Evolutionary conservation across 768 basidiomycete genomes (phyloP).

Genomic region (Trametes villosa): DNA sequence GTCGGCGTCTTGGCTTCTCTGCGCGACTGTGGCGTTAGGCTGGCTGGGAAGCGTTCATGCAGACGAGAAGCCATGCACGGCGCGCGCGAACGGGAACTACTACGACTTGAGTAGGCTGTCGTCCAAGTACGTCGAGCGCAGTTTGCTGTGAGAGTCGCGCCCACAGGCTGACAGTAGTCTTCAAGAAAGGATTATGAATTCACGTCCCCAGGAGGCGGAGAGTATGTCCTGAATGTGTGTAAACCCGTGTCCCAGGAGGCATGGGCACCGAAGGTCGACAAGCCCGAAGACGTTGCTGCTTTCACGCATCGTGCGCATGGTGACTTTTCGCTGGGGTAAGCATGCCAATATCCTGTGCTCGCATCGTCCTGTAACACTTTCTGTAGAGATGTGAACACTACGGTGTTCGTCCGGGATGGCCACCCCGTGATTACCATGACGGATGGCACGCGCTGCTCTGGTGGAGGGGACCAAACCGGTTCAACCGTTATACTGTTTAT

Average conservation of each 20-base stretch:
- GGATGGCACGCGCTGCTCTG: slow-evolving; percentile 66
- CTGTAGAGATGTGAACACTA: slow-evolving; percentile 63
- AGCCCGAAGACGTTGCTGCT: slow-evolving; percentile 59
- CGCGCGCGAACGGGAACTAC: slow-evolving; percentile 57
- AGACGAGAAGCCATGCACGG: slow-evolving; percentile 64
- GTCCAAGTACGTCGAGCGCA: slow-evolving; percentile 47
- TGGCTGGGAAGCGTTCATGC: slow-evolving; percentile 22
- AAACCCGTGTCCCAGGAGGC: slow-evolving; percentile 56
- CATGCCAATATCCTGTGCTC: not conserved
- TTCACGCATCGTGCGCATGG: slow-evolving; percentile 64
- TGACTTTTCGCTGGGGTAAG: slow-evolving; percentile 76
- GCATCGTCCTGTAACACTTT: not conserved
- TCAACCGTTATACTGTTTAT: slow-evolving; percentile 77
- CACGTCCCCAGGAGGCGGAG: slow-evolving; percentile 48
- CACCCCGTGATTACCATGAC: slow-evolving; percentile 60
- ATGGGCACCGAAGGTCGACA: slow-evolving; percentile 59
- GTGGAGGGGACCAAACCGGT: slow-evolving; percentile 49
- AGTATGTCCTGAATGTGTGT: slow-evolving; percentile 69
- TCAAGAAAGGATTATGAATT: slow-evolving; percentile 68
- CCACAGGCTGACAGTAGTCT: slow-evolving; percentile 21
- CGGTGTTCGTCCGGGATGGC: slow-evolving; percentile 55
- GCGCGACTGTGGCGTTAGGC: slow-evolving; percentile 7
- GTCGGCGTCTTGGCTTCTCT: slow-evolving; percentile 7
- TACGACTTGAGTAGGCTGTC: slow-evolving; percentile 71
- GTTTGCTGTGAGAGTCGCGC: not conserved